phyloP scores from a whole-genome alignment of 2,329 filamentous ascomycete genomes.

The Whalleya microplaca region DNA sequence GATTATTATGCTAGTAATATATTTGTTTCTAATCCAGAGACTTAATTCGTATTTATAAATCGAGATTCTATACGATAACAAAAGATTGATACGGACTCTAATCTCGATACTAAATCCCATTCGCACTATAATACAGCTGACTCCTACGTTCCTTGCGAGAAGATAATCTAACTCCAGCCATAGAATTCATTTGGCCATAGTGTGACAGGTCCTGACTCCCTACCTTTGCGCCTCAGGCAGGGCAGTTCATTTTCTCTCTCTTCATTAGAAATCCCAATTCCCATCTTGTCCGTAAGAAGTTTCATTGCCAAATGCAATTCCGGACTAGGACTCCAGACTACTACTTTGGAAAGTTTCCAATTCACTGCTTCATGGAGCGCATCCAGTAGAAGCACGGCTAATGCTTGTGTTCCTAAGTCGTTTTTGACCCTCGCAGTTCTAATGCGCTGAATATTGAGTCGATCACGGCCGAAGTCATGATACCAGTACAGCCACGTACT shows the following conservation, averaged over 20 bases:
- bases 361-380: constrained; percentile 20
- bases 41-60: no score
- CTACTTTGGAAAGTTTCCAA: constrained; percentile 14
- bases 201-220: constrained; percentile 5
- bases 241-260: constrained; percentile 15
- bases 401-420: neutral
- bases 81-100: no score
- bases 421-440: neutral
- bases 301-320: constrained; percentile 8
- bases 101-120: no score
- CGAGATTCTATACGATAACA: no score
- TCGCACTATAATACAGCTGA: no score
- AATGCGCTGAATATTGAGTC: constrained; percentile 20
- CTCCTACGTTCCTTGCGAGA: no score
- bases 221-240: constrained; percentile 20
- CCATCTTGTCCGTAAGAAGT: constrained; percentile 1
- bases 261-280: constrained; percentile 10
- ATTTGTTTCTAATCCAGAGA: no score
- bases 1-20: no score
- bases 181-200: constrained; percentile 26
- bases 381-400: constrained; percentile 23
- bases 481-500: constrained; percentile 28
- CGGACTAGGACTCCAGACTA: constrained; percentile 20
- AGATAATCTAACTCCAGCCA: constrained; percentile 18
- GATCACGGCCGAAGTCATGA: constrained; percentile 17